phyloP scores from a whole-genome alignment of 1,139 yeast genomes.

The Yamadazyma aaseri region DNA sequence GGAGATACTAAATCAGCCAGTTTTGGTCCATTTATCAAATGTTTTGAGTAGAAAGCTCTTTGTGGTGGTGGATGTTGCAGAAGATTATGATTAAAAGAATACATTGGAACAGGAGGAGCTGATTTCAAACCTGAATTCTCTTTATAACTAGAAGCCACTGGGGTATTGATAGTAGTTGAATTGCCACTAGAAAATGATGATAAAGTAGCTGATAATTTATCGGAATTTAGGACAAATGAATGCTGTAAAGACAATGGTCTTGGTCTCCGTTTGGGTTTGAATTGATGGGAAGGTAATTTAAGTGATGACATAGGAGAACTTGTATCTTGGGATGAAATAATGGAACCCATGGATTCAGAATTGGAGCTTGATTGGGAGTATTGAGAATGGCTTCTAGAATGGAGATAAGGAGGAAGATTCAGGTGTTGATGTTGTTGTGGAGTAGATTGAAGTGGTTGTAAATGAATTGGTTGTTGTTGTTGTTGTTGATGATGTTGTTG shows the following conservation, averaged over 20 bases:
- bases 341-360: conserved; percentile 3
- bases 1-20: conserved; percentile 34
- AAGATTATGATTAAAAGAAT: conserved; percentile 15
- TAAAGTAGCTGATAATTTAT: conserved; percentile 15
- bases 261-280: conserved; percentile 44
- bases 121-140: conserved; percentile 12
- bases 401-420: background rate
- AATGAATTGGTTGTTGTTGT: conserved; percentile 7
- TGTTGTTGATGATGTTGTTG: conserved; percentile 9
- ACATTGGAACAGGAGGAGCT: conserved; percentile 18
- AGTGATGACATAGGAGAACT: conserved; percentile 12
- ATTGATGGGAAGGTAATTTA: conserved; percentile 28
- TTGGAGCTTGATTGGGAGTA: conserved; percentile 4
- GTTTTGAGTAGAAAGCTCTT: conserved; percentile 11
- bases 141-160: conserved; percentile 5
- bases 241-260: conserved; percentile 41
- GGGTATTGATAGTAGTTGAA: conserved; percentile 17
- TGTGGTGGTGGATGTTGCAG: conserved; percentile 13
- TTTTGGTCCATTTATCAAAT: conserved; percentile 9
- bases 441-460: conserved; percentile 9
- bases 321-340: background rate
- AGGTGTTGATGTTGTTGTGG: conserved; percentile 1
- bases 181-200: conserved; percentile 17
- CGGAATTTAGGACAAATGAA: conserved; percentile 30
- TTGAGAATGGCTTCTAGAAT: conserved; percentile 2